A percentile compares a stretch with the other conserved stretches of the same genome.
phyloP scores from a whole-genome alignment of 495 filamentous ascomycete genomes.

The Daldinia childiae region DNA sequence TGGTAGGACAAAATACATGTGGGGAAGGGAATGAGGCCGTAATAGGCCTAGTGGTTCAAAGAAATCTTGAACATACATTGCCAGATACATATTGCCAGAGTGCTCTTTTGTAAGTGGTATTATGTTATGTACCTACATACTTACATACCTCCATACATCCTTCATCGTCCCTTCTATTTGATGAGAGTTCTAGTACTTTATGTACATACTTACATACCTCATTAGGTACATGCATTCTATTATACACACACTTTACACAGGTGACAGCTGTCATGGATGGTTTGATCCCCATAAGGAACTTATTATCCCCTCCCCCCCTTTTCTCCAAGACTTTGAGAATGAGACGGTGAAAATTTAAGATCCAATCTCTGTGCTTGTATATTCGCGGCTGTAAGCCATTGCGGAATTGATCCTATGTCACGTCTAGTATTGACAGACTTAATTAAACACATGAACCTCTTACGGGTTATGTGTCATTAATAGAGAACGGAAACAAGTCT shows the following conservation, averaged over 20 bases:
- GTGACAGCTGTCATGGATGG: slow-evolving; percentile 9
- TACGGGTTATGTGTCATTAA: neutral
- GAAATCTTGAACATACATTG: slow-evolving; percentile 4
- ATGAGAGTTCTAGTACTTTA: neutral
- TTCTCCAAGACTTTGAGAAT: neutral
- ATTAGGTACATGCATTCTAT: neutral
- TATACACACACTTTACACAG: neutral
- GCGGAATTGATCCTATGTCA: neutral
- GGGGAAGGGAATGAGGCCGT: slow-evolving; percentile 14
- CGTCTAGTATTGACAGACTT: neutral
- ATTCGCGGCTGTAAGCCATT: neutral
- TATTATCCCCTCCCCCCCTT: neutral
- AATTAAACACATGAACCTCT: neutral
- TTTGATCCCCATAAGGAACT: slow-evolving; percentile 3
- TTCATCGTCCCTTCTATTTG: neutral
- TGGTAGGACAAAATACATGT: slow-evolving; percentile 25
- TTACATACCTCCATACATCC: neutral
- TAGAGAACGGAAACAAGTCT: neutral
- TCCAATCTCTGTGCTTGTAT: neutral
- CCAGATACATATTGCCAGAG: too few species aligned
- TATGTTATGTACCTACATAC: too few species aligned
- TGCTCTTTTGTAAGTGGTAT: neutral
- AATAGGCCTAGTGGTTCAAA: slow-evolving; percentile 17
- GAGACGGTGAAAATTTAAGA: slow-evolving; percentile 5
- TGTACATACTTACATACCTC: neutral